phyloP scores from a whole-genome alignment of 2,329 filamentous ascomycete genomes.

The Phialophora tarda region DNA sequence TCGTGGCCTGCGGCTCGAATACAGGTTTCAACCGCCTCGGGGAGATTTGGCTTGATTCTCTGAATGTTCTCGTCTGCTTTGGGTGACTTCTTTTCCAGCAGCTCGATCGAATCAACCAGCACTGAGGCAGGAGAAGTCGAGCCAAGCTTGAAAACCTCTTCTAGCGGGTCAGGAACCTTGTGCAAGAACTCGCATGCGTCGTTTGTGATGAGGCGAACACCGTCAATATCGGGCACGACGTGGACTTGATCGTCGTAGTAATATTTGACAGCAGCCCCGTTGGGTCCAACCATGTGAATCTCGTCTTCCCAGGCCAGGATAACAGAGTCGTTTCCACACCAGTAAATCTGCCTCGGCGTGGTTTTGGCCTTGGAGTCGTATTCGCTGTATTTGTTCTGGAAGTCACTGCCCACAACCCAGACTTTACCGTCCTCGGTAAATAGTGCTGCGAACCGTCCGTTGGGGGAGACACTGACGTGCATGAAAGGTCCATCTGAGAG shows the following conservation, averaged over 20 bases:
- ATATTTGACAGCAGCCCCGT: conserved; percentile 73
- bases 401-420: conserved; percentile 94
- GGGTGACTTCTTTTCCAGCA: conserved; percentile 89
- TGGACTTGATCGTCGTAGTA: conserved; percentile 93
- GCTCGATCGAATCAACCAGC: conserved; percentile 88
- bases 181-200: conserved; percentile 98
- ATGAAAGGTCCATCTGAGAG: conserved; percentile 91
- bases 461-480: conserved; percentile 88
- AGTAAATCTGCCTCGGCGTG: conserved; percentile 83
- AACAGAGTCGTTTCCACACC: conserved; percentile 95
- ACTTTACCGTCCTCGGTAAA: conserved; percentile 85
- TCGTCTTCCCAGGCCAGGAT: conserved; percentile 98
- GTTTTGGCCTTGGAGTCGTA: conserved; percentile 88
- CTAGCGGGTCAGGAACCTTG: conserved; percentile 82
- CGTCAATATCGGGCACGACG: conserved; percentile 83
- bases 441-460: conserved; percentile 84
- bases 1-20: conserved; percentile 93
- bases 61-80: conserved; percentile 99
- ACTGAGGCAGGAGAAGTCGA: conserved; percentile 89
- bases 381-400: conserved; percentile 88
- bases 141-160: conserved; percentile 86
- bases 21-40: conserved; percentile 91
- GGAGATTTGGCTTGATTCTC: conserved; percentile 82
- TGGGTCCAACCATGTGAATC: conserved; percentile 88
- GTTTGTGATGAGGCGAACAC: conserved; percentile 87